Conservation (phyloP, 2,329 filamentous ascomycete genomes). For the Hypoxylon sp. region DNA sequence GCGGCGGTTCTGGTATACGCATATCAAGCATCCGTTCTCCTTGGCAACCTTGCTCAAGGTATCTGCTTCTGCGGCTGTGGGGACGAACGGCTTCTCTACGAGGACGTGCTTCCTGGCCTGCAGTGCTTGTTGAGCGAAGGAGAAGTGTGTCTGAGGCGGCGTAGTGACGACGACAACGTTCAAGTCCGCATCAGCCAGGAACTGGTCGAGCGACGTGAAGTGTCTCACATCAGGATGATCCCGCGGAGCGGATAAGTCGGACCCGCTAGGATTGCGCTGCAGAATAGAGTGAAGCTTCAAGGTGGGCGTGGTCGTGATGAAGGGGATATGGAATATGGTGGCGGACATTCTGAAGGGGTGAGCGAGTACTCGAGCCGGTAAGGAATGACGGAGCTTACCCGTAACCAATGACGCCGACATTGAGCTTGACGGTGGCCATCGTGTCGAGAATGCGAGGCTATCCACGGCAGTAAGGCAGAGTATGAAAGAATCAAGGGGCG, state of each 20-base stretch:
- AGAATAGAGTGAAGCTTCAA: slow-evolving; percentile 78
- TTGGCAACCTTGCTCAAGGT: slow-evolving; percentile 65
- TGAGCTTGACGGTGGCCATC: slow-evolving; percentile 47
- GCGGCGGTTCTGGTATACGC: slow-evolving; percentile 79
- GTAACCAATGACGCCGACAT: slow-evolving; percentile 61
- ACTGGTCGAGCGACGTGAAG: slow-evolving; percentile 67
- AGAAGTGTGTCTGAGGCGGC: slow-evolving; percentile 74
- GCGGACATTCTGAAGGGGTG: slow-evolving; percentile 61
- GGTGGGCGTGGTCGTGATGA: slow-evolving; percentile 69
- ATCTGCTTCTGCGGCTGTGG: slow-evolving; percentile 72
- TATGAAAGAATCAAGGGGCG: no score
- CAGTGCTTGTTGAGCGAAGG: slow-evolving; percentile 69
- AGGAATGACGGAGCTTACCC: slow-evolving; percentile 48
- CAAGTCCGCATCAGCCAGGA: slow-evolving; percentile 71
- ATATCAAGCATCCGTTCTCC: slow-evolving; percentile 60
- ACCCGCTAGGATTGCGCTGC: slow-evolving; percentile 71
- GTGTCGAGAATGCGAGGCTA: neutral
- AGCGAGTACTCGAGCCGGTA: slow-evolving; percentile 24
- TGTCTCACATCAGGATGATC: slow-evolving; percentile 72
- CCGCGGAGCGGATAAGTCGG: slow-evolving; percentile 68
- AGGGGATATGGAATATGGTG: slow-evolving; percentile 86
- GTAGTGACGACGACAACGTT: slow-evolving; percentile 77
- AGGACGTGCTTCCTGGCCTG: slow-evolving; percentile 78
- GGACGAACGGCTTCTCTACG: slow-evolving; percentile 84
- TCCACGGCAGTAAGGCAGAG: neutral